These are phyloP conservation scores for Thermothielavioides terrestris DNA, from an alignment of 495 filamentous ascomycete genomes.

Conservation along the genomic window DNA sequence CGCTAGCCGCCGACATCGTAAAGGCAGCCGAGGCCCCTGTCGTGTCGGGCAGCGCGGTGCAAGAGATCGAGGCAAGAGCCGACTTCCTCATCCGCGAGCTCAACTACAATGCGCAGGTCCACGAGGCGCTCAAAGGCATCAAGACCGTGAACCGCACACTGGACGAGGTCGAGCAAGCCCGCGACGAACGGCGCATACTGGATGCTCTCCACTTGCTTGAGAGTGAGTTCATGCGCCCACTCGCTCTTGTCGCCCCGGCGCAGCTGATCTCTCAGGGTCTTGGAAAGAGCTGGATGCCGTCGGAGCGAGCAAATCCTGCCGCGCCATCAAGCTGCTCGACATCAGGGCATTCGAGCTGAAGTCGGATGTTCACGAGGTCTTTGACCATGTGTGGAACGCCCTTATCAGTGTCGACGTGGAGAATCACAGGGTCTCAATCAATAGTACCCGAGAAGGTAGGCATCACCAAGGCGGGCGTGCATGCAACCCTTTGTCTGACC, in stretches of 20 bases:
- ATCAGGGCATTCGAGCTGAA: conserved; percentile 46
- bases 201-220: conserved; percentile 45
- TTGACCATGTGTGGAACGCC: conserved; percentile 47
- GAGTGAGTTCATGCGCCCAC: conserved; percentile 24
- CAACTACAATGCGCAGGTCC: conserved; percentile 63
- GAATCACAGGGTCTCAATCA: conserved; percentile 40
- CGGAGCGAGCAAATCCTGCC: conserved; percentile 37
- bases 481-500: conserved; percentile 19
- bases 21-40: conserved; percentile 58
- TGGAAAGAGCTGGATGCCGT: conserved; percentile 38
- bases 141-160: conserved; percentile 43
- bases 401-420: conserved; percentile 49
- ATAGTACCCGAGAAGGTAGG: conserved; percentile 34
- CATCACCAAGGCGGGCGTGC: background rate
- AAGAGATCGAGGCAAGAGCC: conserved; percentile 62
- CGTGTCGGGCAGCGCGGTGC: conserved; percentile 47
- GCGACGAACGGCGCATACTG: conserved; percentile 38
- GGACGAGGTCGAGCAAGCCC: conserved; percentile 43
- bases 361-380: conserved; percentile 48
- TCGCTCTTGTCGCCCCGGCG: background rate
- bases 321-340: conserved; percentile 40
- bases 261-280: conserved; percentile 28
- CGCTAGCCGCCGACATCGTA: conserved; percentile 66
- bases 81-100: conserved; percentile 65
- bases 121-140: conserved; percentile 52